These are phyloP conservation scores for Geranium incanum DNA, from an alignment of 441 rosid genomes.

Conservation along the genomic window DNA sequence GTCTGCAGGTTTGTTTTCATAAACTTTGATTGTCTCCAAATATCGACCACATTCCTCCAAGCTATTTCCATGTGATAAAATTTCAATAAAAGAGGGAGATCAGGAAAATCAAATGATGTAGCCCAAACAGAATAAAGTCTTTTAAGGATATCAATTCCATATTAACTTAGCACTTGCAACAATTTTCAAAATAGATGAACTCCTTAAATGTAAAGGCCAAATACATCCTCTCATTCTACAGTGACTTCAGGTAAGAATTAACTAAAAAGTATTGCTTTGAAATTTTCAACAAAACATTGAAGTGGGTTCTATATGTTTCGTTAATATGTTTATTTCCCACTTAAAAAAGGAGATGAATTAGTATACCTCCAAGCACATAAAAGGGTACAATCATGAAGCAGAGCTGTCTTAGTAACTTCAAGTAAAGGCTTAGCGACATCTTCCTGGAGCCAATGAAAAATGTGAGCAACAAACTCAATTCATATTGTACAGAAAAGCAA, in stretches of 20 bases:
- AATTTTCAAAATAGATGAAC: slow-evolving; percentile 6
- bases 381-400: slow-evolving; percentile 89
- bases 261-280: neutral
- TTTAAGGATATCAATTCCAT: neutral
- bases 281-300: neutral
- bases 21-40: slow-evolving; percentile 89
- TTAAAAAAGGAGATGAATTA: neutral
- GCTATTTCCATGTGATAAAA: slow-evolving; percentile 34
- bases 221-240: neutral
- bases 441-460: slow-evolving; percentile 43
- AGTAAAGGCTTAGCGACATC: slow-evolving; percentile 81
- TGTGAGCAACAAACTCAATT: slow-evolving; percentile 18
- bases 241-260: neutral
- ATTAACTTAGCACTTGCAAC: slow-evolving; percentile 9
- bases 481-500: slow-evolving; percentile 6
- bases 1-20: slow-evolving; percentile 93
- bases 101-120: slow-evolving; percentile 11
- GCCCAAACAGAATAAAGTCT: neutral
- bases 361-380: slow-evolving; percentile 83
- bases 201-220: neutral
- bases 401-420: slow-evolving; percentile 79
- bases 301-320: neutral
- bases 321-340: neutral
- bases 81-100: slow-evolving; percentile 7
- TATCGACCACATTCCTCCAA: slow-evolving; percentile 94